Evolutionary conservation across 2,329 filamentous ascomycete genomes (phyloP).

Genomic region (Biscogniauxia mediterranea): DNA sequence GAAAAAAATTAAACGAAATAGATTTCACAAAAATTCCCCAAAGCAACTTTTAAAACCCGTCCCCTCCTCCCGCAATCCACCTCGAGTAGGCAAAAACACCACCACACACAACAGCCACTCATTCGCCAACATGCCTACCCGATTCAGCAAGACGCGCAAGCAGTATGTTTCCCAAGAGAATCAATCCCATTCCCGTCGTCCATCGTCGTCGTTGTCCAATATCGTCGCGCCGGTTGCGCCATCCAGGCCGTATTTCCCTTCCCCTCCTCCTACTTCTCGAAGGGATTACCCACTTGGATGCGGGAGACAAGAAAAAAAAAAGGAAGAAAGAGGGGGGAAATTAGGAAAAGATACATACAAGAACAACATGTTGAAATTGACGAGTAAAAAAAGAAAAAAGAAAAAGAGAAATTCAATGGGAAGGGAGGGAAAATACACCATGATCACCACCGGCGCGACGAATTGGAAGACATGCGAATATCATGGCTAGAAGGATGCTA

Average conservation of each 20-base stretch:
- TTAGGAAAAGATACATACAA: too few species aligned
- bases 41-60: slow-evolving; percentile 19
- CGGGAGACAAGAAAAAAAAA: background rate
- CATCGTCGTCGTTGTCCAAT: slow-evolving; percentile 1
- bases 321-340: too few species aligned
- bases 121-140: slow-evolving; percentile 67
- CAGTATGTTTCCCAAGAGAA: slow-evolving; percentile 55
- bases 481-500: slow-evolving; percentile 23
- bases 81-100: slow-evolving; percentile 24
- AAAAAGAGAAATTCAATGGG: background rate
- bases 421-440: too few species aligned
- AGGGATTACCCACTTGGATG: background rate
- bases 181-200: background rate
- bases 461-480: slow-evolving; percentile 8
- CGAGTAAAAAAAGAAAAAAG: slow-evolving; percentile 52
- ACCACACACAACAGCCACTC: slow-evolving; percentile 34
- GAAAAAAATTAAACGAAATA: slow-evolving; percentile 24
- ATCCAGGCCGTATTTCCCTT: slow-evolving; percentile 54
- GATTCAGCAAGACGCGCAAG: slow-evolving; percentile 74
- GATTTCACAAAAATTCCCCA: slow-evolving; percentile 25
- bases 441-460: slow-evolving; percentile 11
- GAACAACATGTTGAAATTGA: background rate
- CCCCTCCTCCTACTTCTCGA: too few species aligned
- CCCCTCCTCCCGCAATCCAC: slow-evolving; percentile 17
- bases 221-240: slow-evolving; percentile 9